phyloP scores from a whole-genome alignment of 2,329 filamentous ascomycete species.

The Pseudogymnoascus sp. region DNA sequence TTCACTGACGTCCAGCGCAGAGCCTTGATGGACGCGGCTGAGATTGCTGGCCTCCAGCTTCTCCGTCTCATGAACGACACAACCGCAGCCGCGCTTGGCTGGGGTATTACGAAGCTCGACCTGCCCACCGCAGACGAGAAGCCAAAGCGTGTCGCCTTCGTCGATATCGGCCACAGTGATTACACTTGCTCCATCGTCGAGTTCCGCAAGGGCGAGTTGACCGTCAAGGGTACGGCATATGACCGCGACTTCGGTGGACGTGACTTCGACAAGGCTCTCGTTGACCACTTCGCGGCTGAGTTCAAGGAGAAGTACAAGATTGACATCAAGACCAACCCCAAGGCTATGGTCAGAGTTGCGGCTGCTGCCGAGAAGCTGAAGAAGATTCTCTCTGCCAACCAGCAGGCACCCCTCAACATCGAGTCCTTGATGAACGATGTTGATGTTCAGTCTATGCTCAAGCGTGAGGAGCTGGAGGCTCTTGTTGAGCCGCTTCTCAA shows the following conservation, averaged over 20 bases:
- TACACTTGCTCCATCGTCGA: slow-evolving; percentile 92
- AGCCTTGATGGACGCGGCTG: slow-evolving; percentile 79
- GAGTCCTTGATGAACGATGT: slow-evolving; percentile 98
- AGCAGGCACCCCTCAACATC: slow-evolving; percentile 85
- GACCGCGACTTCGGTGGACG: slow-evolving; percentile 96
- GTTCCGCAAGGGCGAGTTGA: slow-evolving; percentile 93
- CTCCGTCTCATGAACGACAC: slow-evolving; percentile 97
- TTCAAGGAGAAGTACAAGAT: slow-evolving; percentile 98
- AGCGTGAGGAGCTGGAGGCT: slow-evolving; percentile 87
- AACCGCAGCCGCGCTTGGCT: slow-evolving; percentile 89
- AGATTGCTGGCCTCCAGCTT: slow-evolving; percentile 87
- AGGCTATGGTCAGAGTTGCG: slow-evolving; percentile 79
- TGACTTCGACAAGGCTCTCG: slow-evolving; percentile 90
- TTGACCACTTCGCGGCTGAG: slow-evolving; percentile 90
- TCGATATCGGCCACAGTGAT: slow-evolving; percentile 95
- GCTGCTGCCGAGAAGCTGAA: slow-evolving; percentile 94
- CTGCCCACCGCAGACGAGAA: slow-evolving; percentile 83
- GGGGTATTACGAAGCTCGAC: slow-evolving; percentile 96
- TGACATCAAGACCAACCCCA: slow-evolving; percentile 83
- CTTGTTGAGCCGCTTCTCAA: slow-evolving; percentile 78
- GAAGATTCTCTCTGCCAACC: slow-evolving; percentile 96
- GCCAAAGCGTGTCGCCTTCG: slow-evolving; percentile 79
- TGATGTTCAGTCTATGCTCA: slow-evolving; percentile 82
- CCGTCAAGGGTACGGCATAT: slow-evolving; percentile 84
- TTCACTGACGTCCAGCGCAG: slow-evolving; percentile 93